Percentiles rank a stretch among this genome's conserved stretches.
phyloP scores from a whole-genome alignment of 495 filamentous ascomycete genomes.

The Lophiostoma macrostomum region DNA sequence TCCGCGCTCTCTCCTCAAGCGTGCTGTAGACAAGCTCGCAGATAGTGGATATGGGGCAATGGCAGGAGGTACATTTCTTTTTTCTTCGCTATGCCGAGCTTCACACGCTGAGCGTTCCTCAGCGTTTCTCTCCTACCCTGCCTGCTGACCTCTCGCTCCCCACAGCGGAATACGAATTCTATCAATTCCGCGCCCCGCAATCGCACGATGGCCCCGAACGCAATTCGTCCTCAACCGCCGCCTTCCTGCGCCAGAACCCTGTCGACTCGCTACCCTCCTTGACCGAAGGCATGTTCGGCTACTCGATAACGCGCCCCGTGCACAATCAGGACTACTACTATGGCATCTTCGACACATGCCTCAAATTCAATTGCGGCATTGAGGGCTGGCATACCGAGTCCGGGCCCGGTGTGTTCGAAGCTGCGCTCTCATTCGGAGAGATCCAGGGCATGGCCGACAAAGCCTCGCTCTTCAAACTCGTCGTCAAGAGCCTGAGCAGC shows the following conservation, averaged over 20 bases:
- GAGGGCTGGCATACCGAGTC: slow-evolving; percentile 98
- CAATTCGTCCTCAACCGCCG: slow-evolving; percentile 69
- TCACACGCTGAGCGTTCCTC: too few species aligned
- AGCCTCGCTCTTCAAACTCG: slow-evolving; percentile 86
- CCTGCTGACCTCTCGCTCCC: too few species aligned
- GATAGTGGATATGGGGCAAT: slow-evolving; percentile 71
- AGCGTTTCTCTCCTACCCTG: too few species aligned
- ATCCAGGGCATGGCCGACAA: slow-evolving; percentile 84
- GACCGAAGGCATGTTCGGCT: slow-evolving; percentile 98
- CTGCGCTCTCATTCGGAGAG: slow-evolving; percentile 84
- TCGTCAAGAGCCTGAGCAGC: slow-evolving; percentile 79
- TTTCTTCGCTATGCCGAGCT: slow-evolving; percentile 7
- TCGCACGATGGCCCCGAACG: slow-evolving; percentile 46
- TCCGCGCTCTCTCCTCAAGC: slow-evolving; percentile 72
- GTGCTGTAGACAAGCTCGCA: slow-evolving; percentile 62
- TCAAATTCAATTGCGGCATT: slow-evolving; percentile 74
- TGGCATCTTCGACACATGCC: slow-evolving; percentile 79
- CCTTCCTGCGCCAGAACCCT: slow-evolving; percentile 70
- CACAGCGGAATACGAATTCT: slow-evolving; percentile 95
- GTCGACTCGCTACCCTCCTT: slow-evolving; percentile 68
- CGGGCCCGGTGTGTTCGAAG: slow-evolving; percentile 94
- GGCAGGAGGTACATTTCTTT: slow-evolving; percentile 97
- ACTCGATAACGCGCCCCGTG: slow-evolving; percentile 85
- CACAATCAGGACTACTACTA: slow-evolving; percentile 97
- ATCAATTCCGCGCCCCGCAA: slow-evolving; percentile 75